Base-by-base conservation (phyloP, 768 basidiomycete species). In the Hypholoma sublateritium region DNA sequence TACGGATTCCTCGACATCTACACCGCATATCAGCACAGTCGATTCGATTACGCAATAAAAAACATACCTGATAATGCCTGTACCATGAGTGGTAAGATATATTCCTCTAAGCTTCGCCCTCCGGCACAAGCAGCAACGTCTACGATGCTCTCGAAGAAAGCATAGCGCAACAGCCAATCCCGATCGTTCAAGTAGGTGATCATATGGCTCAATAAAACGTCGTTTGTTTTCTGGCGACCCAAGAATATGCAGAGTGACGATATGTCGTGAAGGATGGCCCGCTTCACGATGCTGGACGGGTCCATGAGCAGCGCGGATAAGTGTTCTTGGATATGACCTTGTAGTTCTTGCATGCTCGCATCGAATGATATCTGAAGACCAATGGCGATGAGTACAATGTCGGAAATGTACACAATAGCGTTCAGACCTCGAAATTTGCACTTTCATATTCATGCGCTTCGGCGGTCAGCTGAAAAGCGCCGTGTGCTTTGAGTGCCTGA, bases 121-220 rank as follows among this genome's bases (percentile, higher is more conserved):
- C 95, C 95, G 3, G 95, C 93, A 73, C 93, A 96, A 0, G 91
- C 91, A 5, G 95, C 95, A 1, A 99, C 94, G 59, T 93, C 95
- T 17, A 98, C 93, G 25, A 97, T 93, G 58, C 91, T 91, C 68
- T 96, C 95, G 65, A 98, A 97, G 71, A 98, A 99, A 0, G 92
- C 91, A 65, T 87, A 85, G 2, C 97, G 83, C 50, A 98, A 72
- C 14, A 89, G 72, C 96, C 97, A 98, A 69, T 98, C 95, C 16
- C 92, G 79, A 65, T 96, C 93, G 64, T 67, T 69, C 72, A 90
- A 75, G 64, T 89, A 90, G 0, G 89, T 91, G 62, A 90, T 88
- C 82, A 92, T 88, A 68, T 91, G 89, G 54, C 94, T 95, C 42
- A 99, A 74, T 6, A 99, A 74, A 7, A 98, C 91, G 63, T 99